Base-by-base conservation (phyloP, 2,329 filamentous ascomycete genomes). In the Colletotrichum sp. region DNA sequence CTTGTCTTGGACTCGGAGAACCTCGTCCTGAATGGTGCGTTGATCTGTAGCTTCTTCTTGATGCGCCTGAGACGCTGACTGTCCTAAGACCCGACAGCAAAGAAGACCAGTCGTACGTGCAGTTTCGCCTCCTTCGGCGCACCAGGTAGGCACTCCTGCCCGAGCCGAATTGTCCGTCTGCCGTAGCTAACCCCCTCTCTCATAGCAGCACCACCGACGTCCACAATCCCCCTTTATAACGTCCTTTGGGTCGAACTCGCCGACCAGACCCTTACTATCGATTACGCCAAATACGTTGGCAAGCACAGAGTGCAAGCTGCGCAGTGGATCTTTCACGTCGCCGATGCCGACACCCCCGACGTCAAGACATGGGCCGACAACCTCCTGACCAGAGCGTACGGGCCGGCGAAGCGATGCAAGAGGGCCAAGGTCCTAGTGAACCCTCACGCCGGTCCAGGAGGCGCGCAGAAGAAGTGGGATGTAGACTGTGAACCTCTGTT, bases 391-490 rank as follows among this genome's bases (percentile, higher is more conserved):
- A 89, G 90, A 63, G 92, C 96, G 28, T 98, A 98, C 81, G 86
- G 93, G 87, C 71, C 86, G 9, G 90, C 94, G 3, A 92, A 94
- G 80, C 90, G 89, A 69, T 90, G 89, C 74, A 97, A 96, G 84
- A 92, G 95, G 63, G 93, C 97, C 78, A 98, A 97, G 83, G 93
- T 99, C 15, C 87, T 99, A 59, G 90, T 99, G 77, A 99, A 99
- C 84, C 97, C 97, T 0, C 94, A 96, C 80, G 95, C 96, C 16
- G 97, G 97, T 0, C 94, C 95, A 57, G 96, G 96, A 55, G 87
- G 86, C 57, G 96, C 96, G 2, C 86, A 91, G 77, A 94, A 92
- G 82, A 90, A 93, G 78, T 99, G 96, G 90, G 87, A 92, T 72
- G 90, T 90, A 60, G 90, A 96, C 78, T 94, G 96, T 62, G 93